Conservation (phyloP, 2,329 filamentous ascomycete genomes). For the Arthrobotrys pseudoclavata region DNA sequence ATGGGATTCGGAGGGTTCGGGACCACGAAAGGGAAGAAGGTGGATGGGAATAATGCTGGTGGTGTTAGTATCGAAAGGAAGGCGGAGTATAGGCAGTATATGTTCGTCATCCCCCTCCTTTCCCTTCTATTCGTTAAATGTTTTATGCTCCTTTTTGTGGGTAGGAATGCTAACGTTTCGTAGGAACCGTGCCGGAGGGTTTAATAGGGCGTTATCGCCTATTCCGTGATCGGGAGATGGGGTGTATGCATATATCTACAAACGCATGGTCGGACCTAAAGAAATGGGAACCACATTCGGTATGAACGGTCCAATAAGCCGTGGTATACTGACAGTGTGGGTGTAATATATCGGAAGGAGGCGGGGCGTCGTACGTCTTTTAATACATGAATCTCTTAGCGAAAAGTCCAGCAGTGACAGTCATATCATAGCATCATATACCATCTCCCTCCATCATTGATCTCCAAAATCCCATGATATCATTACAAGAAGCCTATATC, state of each 20-base stretch:
- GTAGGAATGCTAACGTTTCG: background rate
- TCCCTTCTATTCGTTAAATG: background rate
- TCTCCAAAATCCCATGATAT: background rate
- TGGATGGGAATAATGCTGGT: conserved; percentile 85
- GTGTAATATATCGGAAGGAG: background rate
- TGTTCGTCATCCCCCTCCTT: conserved; percentile 68
- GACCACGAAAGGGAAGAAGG: conserved; percentile 89
- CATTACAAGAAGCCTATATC: background rate
- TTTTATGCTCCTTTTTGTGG: background rate
- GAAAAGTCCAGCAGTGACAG: background rate
- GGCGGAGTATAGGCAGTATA: conserved; percentile 95
- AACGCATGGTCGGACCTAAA: background rate
- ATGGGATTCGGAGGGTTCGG: conserved; percentile 92
- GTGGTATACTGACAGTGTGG: background rate
- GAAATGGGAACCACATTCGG: background rate
- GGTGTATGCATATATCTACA: background rate
- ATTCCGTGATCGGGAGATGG: conserved; percentile 62
- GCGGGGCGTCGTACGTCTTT: background rate
- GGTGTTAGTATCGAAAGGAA: conserved; percentile 91
- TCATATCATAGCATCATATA: background rate
- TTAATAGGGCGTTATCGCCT: conserved; percentile 82
- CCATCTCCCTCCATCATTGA: background rate
- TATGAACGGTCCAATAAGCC: too few species aligned
- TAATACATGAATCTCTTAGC: conserved; percentile 9
- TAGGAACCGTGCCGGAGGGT: conserved; percentile 80